These are phyloP conservation scores for Eimeria praecox DNA, from an alignment of 169 alveolate species.

Conservation along the genomic window DNA sequence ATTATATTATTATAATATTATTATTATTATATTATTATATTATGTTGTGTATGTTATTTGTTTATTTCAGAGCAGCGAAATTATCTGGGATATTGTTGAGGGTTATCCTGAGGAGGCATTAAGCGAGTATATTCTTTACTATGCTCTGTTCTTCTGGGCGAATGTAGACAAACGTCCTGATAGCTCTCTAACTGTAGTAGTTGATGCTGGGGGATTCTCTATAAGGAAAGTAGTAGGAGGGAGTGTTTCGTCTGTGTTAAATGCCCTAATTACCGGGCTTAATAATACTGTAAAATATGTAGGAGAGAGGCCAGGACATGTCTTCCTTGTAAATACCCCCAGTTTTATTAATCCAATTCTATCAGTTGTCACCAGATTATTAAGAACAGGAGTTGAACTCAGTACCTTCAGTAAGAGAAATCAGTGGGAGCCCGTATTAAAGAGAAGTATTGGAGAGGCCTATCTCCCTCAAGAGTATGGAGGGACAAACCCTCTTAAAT, in stretches of 20 bases:
- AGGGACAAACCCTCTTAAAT: background rate
- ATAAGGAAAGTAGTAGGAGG: slow-evolving; percentile 7
- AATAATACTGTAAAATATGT: slow-evolving; percentile 18
- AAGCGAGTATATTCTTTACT: background rate
- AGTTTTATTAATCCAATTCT: background rate
- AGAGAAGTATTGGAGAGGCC: background rate
- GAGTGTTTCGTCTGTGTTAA: slow-evolving; percentile 19
- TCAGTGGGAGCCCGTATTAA: background rate
- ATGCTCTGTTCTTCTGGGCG: slow-evolving; percentile 8
- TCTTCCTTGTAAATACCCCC: slow-evolving; percentile 21
- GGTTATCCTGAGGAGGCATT: background rate
- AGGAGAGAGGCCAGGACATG: slow-evolving; percentile 42
- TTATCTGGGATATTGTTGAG: background rate
- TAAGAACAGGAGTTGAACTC: background rate
- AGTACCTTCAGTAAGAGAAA: background rate
- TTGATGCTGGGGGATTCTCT: slow-evolving; percentile 32
- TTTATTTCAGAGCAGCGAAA: slow-evolving; percentile 13
- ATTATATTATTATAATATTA: too few relatives aligned
- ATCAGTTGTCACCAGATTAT: background rate
- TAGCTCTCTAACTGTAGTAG: slow-evolving; percentile 21
- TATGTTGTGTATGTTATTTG: too few relatives aligned
- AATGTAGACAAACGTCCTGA: background rate
- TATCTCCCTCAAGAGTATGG: background rate
- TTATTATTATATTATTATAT: too few relatives aligned
- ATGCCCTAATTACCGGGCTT: background rate